Evolutionary conservation across 129 eudicot species (phyloP).

Genomic region (Centaurea solstitialis): DNA sequence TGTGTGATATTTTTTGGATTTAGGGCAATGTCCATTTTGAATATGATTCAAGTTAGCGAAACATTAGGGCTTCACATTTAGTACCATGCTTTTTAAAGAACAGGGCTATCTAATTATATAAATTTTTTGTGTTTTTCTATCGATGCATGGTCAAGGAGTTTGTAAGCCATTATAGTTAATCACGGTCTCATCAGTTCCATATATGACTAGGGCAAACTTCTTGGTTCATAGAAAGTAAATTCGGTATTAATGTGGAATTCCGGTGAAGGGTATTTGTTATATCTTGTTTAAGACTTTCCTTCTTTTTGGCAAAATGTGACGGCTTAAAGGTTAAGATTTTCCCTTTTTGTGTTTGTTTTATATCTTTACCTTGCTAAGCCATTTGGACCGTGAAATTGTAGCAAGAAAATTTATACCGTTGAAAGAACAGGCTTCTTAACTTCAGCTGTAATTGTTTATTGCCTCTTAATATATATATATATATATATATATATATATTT

Average conservation of each 20-base stretch:
- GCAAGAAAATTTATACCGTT: not conserved
- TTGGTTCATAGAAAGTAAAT: conserved; percentile 1
- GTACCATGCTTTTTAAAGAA: not conserved
- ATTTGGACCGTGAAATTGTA: not conserved
- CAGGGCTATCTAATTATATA: not conserved
- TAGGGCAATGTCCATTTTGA: not conserved
- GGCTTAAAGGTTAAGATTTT: not conserved
- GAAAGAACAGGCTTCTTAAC: not conserved
- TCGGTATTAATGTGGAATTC: not conserved
- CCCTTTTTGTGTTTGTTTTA: not conserved
- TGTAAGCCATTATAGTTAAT: conserved; percentile 12
- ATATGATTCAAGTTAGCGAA: not conserved
- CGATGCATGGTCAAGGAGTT: conserved; percentile 15
- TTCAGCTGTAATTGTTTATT: not conserved
- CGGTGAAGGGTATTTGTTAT: not conserved
- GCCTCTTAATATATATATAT: too few relatives aligned
- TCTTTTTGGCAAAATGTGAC: not conserved
- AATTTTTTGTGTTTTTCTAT: conserved; percentile 4
- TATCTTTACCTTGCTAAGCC: not conserved
- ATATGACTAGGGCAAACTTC: not conserved
- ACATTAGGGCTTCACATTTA: not conserved
- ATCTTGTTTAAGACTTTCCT: not conserved
- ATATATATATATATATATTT: too few relatives aligned
- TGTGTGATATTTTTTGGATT: not conserved
- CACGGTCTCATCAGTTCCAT: not conserved